Evolutionary conservation across 805 yeast genomes (phyloP).

Genomic region (Candida pseudoglaebosa): DNA sequence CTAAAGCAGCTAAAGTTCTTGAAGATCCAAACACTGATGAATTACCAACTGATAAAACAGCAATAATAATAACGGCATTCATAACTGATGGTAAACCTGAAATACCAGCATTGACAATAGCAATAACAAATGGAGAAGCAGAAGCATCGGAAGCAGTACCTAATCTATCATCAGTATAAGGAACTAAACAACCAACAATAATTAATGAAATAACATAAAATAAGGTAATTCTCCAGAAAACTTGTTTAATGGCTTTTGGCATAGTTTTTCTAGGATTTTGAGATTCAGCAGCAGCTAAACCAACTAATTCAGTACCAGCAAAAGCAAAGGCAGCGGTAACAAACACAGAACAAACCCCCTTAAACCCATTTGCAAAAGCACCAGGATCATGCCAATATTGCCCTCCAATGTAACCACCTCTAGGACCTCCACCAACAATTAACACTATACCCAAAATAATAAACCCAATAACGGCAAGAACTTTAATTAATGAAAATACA

Average conservation of each 20-base stretch:
- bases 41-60: slow-evolving; percentile 70
- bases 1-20: slow-evolving; percentile 59
- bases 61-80: slow-evolving; percentile 64
- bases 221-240: slow-evolving; percentile 35
- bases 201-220: slow-evolving; percentile 29
- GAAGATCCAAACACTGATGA: slow-evolving; percentile 69
- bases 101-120: slow-evolving; percentile 61
- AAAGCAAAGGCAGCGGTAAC: slow-evolving; percentile 36
- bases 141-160: slow-evolving; percentile 47
- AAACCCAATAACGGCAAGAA: slow-evolving; percentile 46
- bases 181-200: slow-evolving; percentile 24
- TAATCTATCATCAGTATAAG: slow-evolving; percentile 20
- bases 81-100: slow-evolving; percentile 60
- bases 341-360: slow-evolving; percentile 32
- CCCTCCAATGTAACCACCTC: slow-evolving; percentile 43
- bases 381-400: slow-evolving; percentile 51
- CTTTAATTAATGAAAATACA: slow-evolving; percentile 43
- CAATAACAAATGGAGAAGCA: slow-evolving; percentile 78
- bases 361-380: slow-evolving; percentile 45
- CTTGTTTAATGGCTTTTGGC: slow-evolving; percentile 36
- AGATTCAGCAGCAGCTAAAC: slow-evolving; percentile 36
- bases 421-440: slow-evolving; percentile 53
- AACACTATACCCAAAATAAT: slow-evolving; percentile 45
- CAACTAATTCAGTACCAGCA: slow-evolving; percentile 36
- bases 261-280: slow-evolving; percentile 27